Percentiles rank a stretch among this genome's conserved stretches.
Conservation (phyloP, 2,329 filamentous ascomycete genomes). For the Hypoxylon sp. region DNA sequence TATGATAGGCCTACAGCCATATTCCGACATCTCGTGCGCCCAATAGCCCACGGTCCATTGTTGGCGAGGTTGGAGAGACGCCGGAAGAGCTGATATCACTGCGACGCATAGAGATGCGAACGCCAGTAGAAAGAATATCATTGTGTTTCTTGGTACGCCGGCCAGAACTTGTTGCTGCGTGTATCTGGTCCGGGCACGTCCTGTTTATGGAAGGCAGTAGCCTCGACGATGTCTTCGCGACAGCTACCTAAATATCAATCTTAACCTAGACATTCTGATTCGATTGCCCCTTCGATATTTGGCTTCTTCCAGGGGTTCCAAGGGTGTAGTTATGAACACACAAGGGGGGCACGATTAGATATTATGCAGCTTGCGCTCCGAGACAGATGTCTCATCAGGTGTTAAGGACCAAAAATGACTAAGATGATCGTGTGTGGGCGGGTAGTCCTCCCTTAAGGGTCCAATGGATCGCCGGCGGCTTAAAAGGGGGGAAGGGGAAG, state of each 20-base stretch:
- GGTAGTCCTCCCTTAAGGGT: constrained; percentile 30
- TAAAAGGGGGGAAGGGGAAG: constrained; percentile 14
- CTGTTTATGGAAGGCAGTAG: constrained; percentile 8
- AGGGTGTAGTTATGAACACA: constrained; percentile 9
- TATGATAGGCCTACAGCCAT: constrained; percentile 47
- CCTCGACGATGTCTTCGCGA: constrained; percentile 24
- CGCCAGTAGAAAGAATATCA: constrained; percentile 14
- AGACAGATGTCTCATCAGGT: constrained; percentile 20
- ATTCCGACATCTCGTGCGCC: constrained; percentile 44
- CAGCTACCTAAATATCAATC: background rate
- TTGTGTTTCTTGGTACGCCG: constrained; percentile 12
- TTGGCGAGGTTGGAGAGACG: constrained; percentile 39
- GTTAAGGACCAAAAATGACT: constrained; percentile 27
- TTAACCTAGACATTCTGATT: constrained; percentile 23
- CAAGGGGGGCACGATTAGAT: constrained; percentile 11
- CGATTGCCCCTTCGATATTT: constrained; percentile 12
- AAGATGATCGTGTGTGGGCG: constrained; percentile 21
- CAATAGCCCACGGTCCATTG: constrained; percentile 45
- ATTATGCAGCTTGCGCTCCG: constrained; percentile 21
- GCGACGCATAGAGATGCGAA: constrained; percentile 24
- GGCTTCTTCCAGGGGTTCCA: constrained; percentile 7
- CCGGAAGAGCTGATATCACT: constrained; percentile 25
- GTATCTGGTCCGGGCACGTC: constrained; percentile 4
- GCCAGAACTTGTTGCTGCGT: background rate
- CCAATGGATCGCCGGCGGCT: constrained; percentile 35